Evolutionary conservation across 768 basidiomycete species (phyloP), one percentile per base, ranked within the genome.

Genomic region (Cyclocybe cylindracea): DNA sequence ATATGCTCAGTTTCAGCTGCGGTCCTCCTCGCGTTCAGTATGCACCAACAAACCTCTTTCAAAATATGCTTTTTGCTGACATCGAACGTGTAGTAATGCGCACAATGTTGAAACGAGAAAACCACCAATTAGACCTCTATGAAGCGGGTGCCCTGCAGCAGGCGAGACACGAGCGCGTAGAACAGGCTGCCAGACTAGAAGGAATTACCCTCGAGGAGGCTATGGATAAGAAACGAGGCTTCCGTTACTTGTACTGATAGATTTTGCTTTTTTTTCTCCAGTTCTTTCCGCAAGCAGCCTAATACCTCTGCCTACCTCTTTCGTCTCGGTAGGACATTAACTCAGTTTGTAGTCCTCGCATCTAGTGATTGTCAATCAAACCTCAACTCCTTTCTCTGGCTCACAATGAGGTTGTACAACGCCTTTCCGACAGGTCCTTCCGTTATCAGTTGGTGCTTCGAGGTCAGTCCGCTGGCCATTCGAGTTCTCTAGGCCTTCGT

Each of bases 161-260:
- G 5, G 24, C 24, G 5, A 24, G 24, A 24, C 24, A 24, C 24
- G 24, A 24, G 44, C 44, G 51, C 16, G 42, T 52, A 31, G 44
- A 52, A 32, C 44, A 52, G 40, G 51, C 51, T 1, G 51, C 51
- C 10, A 46, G 41, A 19, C 32, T 52, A 33, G 51, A 52, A 33
- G 44, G 51, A 10, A 52, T 52, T 4, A 52, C 31, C 5, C 16
- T 52, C n/a, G 51, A 52, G 37, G 51, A 46, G 32, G 51, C 44
- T 7, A 51, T 51, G 43, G 29, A 52, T 18, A 51, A 46, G 31
- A 52, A 52, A 37, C 51, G 51, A 19, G 51, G 44, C 38, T 52
- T 52, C 45, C 37, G 51, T 29, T 52, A 52, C 39, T 40, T 52
- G 37, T 46, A 52, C 16, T 46, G 36, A 52, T 50, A n/a, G 35